Conservation (phyloP, 2,329 filamentous ascomycete genomes). For the Aspergillus eucalypticola region DNA sequence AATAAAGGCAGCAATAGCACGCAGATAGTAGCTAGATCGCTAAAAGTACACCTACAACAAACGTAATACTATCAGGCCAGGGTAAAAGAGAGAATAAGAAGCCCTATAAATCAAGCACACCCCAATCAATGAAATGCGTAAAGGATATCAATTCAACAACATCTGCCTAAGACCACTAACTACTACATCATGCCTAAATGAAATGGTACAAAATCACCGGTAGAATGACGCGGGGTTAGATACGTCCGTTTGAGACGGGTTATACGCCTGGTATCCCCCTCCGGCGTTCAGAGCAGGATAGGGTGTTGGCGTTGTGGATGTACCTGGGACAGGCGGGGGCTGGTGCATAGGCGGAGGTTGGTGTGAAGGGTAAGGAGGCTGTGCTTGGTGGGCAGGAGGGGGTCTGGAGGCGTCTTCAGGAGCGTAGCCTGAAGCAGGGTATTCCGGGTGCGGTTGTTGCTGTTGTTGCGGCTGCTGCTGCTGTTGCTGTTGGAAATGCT, state of each 20-base stretch:
- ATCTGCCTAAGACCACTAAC: background rate
- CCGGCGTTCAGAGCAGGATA: conserved; percentile 37
- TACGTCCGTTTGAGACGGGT: conserved; percentile 33
- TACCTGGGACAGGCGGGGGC: conserved; percentile 37
- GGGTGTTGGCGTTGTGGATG: conserved; percentile 31
- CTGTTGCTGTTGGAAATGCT: conserved; percentile 34
- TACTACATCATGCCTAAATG: too few relatives aligned
- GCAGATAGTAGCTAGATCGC: too few relatives aligned
- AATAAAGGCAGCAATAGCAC: too few relatives aligned
- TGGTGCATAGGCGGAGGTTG: conserved; percentile 36
- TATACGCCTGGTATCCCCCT: conserved; percentile 40
- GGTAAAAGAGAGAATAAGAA: too few relatives aligned
- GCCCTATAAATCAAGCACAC: too few relatives aligned
- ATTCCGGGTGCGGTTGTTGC: conserved; percentile 36
- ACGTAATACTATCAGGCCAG: too few relatives aligned
- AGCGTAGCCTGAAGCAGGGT: conserved; percentile 44
- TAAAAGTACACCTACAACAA: too few relatives aligned
- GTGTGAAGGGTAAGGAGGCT: conserved; percentile 37
- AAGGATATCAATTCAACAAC: background rate
- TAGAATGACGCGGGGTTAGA: conserved; percentile 44
- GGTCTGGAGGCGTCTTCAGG: conserved; percentile 34
- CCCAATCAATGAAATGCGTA: too few relatives aligned
- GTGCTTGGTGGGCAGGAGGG: conserved; percentile 26
- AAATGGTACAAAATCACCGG: conserved; percentile 25
- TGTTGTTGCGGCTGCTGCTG: conserved; percentile 31